Base-by-base conservation (phyloP, 257 asterid genomes). In the Scutellaria barbata region DNA sequence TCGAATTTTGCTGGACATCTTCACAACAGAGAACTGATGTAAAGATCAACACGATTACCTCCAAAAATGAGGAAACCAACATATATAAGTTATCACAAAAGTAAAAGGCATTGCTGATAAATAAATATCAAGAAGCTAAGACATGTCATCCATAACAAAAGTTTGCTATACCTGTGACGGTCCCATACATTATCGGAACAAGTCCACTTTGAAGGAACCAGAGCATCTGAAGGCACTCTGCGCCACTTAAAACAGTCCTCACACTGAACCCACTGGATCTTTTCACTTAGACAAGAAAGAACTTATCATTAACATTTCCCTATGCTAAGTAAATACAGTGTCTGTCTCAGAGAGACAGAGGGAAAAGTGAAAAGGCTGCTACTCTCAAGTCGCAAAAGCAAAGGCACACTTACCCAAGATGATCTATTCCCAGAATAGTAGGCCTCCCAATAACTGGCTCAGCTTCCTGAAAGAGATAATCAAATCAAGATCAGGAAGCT, bases 221-320 rank as follows among this genome's bases (percentile, higher is more conserved):
- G 83, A 78, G 89, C 96, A 83, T 81, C 76, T 43, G 76, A 87
- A 6, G 96, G 93, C 75, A 89, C 80, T 83, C 88, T 88, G 60
- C 98, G 97, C 98, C 98, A 91, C 88, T 94, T 91, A 58, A 76
- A 86, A 80, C 99, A 94, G 57, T 89, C 93, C 74, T 94, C 98
- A 69, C 99, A 94, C 48, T 94, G 96, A 77, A 84, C 84, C 96
- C 98, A 94, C 75, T 86, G 95, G 68, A 81, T 70, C 68, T 79
- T 80, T 74, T 73, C 81, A 61, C 99, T 94, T 78, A 40, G 50
- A 72, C 45, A 68, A 58, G 71, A 30, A 72, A 60, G 66, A 68
- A 72, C 53, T 40, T 40, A 68, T 40, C 55, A 72, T 78, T 30
- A 79, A 72, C 68, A 71, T 76, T 63, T 67, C 73, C 59, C 59